A percentile compares a stretch with the other conserved stretches of the same genome.
Evolutionary conservation across 1,139 yeast species (phyloP).

Genomic region (Lodderomyces oxycetoniae): DNA sequence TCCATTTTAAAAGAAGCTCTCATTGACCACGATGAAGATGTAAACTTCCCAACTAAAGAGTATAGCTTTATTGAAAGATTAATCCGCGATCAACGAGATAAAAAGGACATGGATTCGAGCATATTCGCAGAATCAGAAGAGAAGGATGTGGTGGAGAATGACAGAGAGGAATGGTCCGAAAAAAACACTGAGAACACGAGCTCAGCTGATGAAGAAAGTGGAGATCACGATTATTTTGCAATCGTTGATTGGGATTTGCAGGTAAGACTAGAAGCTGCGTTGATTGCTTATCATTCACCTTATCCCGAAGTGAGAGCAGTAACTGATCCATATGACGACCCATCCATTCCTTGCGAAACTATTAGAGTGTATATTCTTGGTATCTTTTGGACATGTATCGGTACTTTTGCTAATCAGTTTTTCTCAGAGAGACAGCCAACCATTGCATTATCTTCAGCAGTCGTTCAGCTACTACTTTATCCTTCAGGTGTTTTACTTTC

Average conservation of each 20-base stretch:
- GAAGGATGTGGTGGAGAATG: constrained; percentile 1
- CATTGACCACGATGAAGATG: constrained; percentile 42
- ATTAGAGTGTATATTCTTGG: constrained; percentile 52
- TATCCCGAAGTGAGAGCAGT: constrained; percentile 65
- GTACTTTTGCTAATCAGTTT: constrained; percentile 55
- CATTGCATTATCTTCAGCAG: constrained; percentile 40
- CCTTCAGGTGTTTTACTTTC: constrained; percentile 49
- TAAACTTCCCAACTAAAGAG: constrained; percentile 42
- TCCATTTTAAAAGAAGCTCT: constrained; percentile 37
- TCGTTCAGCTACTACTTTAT: constrained; percentile 54
- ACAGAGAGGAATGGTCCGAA: constrained; percentile 1
- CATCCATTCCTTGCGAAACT: constrained; percentile 49
- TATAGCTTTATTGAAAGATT: constrained; percentile 21
- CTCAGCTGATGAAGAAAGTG: constrained; percentile 2
- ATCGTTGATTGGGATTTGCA: constrained; percentile 26
- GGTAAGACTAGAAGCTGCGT: constrained; percentile 39
- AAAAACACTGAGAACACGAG: background rate
- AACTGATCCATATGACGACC: constrained; percentile 52
- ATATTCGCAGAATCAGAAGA: background rate
- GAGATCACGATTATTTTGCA: constrained; percentile 3
- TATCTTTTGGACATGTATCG: constrained; percentile 45
- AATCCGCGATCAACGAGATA: constrained; percentile 8
- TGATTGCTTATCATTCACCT: constrained; percentile 53
- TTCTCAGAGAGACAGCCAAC: constrained; percentile 53
- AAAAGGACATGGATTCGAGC: background rate